These are phyloP conservation scores for Malus hybrid DNA, from an alignment of 331 rosid species.

Conservation along the genomic window DNA sequence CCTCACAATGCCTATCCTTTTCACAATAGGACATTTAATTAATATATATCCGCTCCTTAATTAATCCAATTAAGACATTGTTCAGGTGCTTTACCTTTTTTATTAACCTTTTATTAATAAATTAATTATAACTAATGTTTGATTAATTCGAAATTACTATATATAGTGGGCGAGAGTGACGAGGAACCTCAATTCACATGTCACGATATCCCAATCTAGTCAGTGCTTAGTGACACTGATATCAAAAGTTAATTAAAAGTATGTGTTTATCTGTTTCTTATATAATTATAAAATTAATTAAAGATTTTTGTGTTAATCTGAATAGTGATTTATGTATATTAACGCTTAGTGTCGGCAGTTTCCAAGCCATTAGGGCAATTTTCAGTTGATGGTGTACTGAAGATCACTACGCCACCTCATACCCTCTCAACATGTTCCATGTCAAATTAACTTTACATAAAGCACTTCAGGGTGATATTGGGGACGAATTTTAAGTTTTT, in stretches of 20 bases:
- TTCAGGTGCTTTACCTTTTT: conserved; percentile 11
- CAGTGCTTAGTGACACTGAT: conserved; percentile 1
- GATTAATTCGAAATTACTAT: not conserved
- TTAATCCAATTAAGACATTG: conserved; percentile 1
- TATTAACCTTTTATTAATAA: conserved; percentile 4
- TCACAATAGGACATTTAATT: not conserved
- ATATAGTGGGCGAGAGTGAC: conserved; percentile 3
- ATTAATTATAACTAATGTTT: conserved; percentile 18
- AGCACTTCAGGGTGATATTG: too few species aligned
- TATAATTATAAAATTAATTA: not conserved
- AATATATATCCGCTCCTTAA: too few species aligned
- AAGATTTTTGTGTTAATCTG: conserved; percentile 27
- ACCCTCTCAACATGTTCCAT: conserved; percentile 4
- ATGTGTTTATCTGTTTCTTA: conserved; percentile 19
- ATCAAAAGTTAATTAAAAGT: conserved; percentile 15
- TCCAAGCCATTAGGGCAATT: conserved; percentile 21
- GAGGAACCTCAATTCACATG: conserved; percentile 15
- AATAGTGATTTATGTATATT: not conserved
- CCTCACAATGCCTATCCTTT: not conserved
- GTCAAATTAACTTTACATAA: conserved; percentile 4
- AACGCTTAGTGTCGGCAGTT: conserved; percentile 19
- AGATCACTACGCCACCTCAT: conserved; percentile 41
- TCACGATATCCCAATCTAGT: conserved; percentile 14
- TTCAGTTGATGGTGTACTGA: conserved; percentile 14
- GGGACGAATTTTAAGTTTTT: too few species aligned